A percentile compares a stretch with the other conserved stretches of the same genome.
These are phyloP conservation scores for Lasiodiplodia citricola DNA, from an alignment of 2,329 filamentous ascomycete genomes.

Conservation along the genomic window DNA sequence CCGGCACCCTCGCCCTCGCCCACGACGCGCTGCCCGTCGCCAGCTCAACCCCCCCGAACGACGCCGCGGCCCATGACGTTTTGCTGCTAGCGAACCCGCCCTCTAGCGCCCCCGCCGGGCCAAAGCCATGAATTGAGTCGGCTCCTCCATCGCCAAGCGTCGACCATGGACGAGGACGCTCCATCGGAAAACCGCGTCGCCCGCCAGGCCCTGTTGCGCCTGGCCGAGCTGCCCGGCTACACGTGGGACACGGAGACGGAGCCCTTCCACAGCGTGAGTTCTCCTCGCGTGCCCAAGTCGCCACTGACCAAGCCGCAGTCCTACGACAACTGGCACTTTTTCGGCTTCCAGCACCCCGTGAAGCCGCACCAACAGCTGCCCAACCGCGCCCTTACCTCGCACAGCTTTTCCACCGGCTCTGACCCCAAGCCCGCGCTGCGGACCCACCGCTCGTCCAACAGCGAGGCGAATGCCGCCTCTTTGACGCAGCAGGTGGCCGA, in stretches of 20 bases:
- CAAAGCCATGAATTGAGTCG: slow-evolving; percentile 20
- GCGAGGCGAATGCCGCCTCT: slow-evolving; percentile 42
- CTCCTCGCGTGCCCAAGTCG: not conserved
- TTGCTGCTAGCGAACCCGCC: not conserved
- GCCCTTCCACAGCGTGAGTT: slow-evolving; percentile 54
- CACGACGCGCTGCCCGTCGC: not conserved
- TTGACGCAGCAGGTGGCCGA: slow-evolving; percentile 40
- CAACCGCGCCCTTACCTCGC: slow-evolving; percentile 31
- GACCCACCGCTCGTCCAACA: slow-evolving; percentile 42
- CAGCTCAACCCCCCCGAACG: not conserved
- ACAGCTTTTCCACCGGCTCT: slow-evolving; percentile 38
- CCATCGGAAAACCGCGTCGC: slow-evolving; percentile 35
- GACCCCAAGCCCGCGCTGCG: slow-evolving; percentile 37
- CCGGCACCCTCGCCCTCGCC: not conserved
- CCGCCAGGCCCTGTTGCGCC: slow-evolving; percentile 39
- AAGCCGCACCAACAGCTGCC: slow-evolving; percentile 5
- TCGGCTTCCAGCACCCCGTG: slow-evolving; percentile 42
- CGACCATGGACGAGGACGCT: slow-evolving; percentile 25
- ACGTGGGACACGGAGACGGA: slow-evolving; percentile 47
- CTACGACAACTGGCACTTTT: slow-evolving; percentile 83
- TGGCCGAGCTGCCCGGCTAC: slow-evolving; percentile 47
- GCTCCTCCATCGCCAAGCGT: slow-evolving; percentile 17
- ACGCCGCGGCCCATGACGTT: not conserved
- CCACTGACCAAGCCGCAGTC: slow-evolving; percentile 50
- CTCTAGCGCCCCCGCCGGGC: not conserved